These are phyloP conservation scores for Helianthus annuus DNA, from an alignment of 129 eudicot genomes.

Conservation along the genomic window HanXRQr2.0-SUNRISE NC_035441.2:187048547-187049046, in stretches of 20 bases:
- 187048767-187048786: too few relatives aligned
- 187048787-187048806: slow-evolving; percentile 16
- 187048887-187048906: slow-evolving; percentile 57
- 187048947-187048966: slow-evolving; percentile 55
- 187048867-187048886: slow-evolving; percentile 60
- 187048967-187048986: slow-evolving; percentile 55
- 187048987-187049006: slow-evolving; percentile 40
- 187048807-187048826: slow-evolving; percentile 57
- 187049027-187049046: not conserved
- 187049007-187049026: not conserved
- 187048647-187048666: too few relatives aligned
- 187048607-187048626: too few relatives aligned
- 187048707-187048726: too few relatives aligned
- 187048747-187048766: too few relatives aligned
- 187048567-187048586: too few relatives aligned
- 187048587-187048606: too few relatives aligned
- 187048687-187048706: too few relatives aligned
- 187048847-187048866: slow-evolving; percentile 61
- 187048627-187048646: too few relatives aligned
- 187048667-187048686: too few relatives aligned
- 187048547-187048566: too few relatives aligned
- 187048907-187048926: slow-evolving; percentile 60
- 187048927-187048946: slow-evolving; percentile 58
- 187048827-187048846: slow-evolving; percentile 66
- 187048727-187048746: too few relatives aligned